Evolutionary conservation across 805 yeast genomes (phyloP), one percentile per base, ranked within the genome.

Genomic region (Gaillardinia entomophila): DNA sequence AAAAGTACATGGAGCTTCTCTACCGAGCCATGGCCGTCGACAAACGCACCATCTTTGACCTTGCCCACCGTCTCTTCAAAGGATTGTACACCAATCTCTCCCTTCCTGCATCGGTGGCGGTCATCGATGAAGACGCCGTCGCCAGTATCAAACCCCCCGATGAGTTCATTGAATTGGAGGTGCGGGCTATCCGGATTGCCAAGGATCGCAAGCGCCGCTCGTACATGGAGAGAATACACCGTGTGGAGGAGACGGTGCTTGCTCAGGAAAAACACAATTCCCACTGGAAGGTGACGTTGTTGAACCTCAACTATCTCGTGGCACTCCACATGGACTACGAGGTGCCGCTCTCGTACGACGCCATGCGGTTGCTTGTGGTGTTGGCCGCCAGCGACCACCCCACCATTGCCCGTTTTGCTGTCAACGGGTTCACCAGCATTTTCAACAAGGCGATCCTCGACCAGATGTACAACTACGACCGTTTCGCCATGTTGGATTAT

Each of bases 301-400:
- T 72, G 18, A 70, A 74, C 32, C 48, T 82, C 27, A 68, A 70
- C 6, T 53, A 79, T 16, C 55, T 82, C 28, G 60, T 71, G 0
- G 65, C 66, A 20, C 48, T 81, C 6, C 85, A 82, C 45, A 58
- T 68, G 1, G 75, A 70, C 39, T 52, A 68, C 23, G 85, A 79
- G 40, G 55, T 71, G 6, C 55, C 64, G 3, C 53, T 71, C 1
- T 62, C 65, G 31, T 47, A 54, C 3, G 61, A 60, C 1, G 62
- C 71, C 1, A 43, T 79, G 8, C 53, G 53, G 22, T 45, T 71
- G 2, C 56, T 83, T 20, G 63, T 72, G 6, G 56, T 61, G 2
- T 63, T 66, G 22, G 69, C 82, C 1, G 56, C 66, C 11, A 68
- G 73, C n/a, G 75, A 75, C 15, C 94, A 86, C 52, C 95, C 96